Conservation (phyloP, 306 rosid genomes). For the Delonix regia region DNA sequence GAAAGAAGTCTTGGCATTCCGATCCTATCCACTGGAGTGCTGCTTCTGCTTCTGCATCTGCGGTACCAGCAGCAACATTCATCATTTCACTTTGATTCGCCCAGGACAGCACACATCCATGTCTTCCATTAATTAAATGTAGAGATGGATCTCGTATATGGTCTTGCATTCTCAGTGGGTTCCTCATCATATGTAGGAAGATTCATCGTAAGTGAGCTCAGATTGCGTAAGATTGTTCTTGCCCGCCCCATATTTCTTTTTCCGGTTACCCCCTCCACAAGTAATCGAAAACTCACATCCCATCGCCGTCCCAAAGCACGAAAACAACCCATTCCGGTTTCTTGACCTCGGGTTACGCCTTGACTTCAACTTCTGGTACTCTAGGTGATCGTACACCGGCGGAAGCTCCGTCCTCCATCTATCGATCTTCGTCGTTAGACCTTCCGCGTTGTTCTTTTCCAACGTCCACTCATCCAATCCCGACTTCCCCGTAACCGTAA, state of each 20-base stretch:
- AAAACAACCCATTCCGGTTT: conserved; percentile 44
- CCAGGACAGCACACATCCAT: neutral
- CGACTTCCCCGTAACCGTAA: conserved; percentile 32
- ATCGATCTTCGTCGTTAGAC: conserved; percentile 69
- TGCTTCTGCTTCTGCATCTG: neutral
- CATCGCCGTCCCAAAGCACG: conserved; percentile 69
- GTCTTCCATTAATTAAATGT: neutral
- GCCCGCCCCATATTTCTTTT: conserved; percentile 39
- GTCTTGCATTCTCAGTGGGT: neutral
- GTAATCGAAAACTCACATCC: conserved; percentile 69
- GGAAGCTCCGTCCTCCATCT: conserved; percentile 72
- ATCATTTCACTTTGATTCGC: neutral
- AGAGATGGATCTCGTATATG: too few species aligned
- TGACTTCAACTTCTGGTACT: conserved; percentile 2
- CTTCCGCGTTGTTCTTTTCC: conserved; percentile 54
- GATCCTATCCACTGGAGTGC: neutral
- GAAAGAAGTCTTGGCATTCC: neutral
- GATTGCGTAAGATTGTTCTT: conserved; percentile 40
- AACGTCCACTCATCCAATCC: conserved; percentile 61
- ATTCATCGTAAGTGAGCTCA: conserved; percentile 54
- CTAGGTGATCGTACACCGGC: conserved; percentile 46
- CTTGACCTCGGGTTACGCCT: neutral
- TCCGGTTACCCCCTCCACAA: conserved; percentile 56
- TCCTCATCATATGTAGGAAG: conserved; percentile 17
- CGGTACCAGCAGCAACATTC: neutral